A percentile compares a stretch with the other conserved stretches of the same genome.
These are phyloP conservation scores for Rhododendron simsii DNA, from an alignment of 148 eudicot species.

Conservation along the genomic window DNA sequence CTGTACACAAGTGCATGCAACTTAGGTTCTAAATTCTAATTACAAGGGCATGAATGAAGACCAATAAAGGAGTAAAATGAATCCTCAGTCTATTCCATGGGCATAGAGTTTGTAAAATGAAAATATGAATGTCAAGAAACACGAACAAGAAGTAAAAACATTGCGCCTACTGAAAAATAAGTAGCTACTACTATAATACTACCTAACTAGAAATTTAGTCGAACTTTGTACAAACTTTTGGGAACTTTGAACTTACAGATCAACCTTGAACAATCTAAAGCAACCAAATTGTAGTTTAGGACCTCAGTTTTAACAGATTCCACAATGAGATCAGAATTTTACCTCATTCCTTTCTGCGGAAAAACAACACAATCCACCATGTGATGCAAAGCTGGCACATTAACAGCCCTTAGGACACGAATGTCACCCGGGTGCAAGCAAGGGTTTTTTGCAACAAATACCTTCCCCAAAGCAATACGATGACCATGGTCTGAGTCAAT, in stretches of 20 bases:
- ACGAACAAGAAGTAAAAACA: not conserved
- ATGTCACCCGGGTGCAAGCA: slow-evolving; percentile 26
- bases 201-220: not conserved
- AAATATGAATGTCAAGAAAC: not conserved
- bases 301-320: not conserved
- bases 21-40: not conserved
- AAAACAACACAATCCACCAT: slow-evolving; percentile 26
- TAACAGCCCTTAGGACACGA: slow-evolving; percentile 18
- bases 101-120: not conserved
- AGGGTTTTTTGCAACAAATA: slow-evolving; percentile 23
- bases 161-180: not conserved
- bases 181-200: not conserved
- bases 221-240: not conserved
- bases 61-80: not conserved
- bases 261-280: not conserved
- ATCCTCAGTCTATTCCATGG: not conserved
- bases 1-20: not conserved
- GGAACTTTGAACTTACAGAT: not conserved
- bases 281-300: not conserved
- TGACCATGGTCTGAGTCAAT: slow-evolving; percentile 5
- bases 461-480: slow-evolving; percentile 12
- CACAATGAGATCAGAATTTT: not conserved
- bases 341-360: slow-evolving; percentile 28
- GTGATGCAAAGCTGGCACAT: slow-evolving; percentile 21
- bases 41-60: not conserved